These are phyloP conservation scores for Corylus americana DNA, from an alignment of 306 rosid genomes.

Conservation along the genomic window DNA sequence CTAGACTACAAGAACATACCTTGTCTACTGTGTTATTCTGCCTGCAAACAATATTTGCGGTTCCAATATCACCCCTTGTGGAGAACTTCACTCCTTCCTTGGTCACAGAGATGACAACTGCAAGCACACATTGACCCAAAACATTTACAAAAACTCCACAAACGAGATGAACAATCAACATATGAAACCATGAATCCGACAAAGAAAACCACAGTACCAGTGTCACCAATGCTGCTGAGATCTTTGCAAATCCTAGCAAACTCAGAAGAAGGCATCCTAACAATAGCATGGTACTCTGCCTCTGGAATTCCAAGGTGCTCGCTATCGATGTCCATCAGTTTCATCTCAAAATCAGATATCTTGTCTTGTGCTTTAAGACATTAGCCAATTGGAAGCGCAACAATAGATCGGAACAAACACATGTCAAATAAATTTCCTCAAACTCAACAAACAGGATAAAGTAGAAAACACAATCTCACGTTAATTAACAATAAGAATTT, in stretches of 20 bases:
- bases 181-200: not conserved
- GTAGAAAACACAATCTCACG: not conserved
- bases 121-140: constrained; percentile 22
- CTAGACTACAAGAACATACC: constrained; percentile 40
- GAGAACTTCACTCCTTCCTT: constrained; percentile 98
- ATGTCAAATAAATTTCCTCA: not conserved
- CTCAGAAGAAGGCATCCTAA: constrained; percentile 84
- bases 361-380: constrained; percentile 62
- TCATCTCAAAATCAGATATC: constrained; percentile 97
- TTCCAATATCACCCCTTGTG: constrained; percentile 87
- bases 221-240: constrained; percentile 91
- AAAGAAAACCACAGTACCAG: constrained; percentile 50
- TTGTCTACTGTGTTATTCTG: constrained; percentile 91
- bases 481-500: not conserved
- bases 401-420: not conserved
- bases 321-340: constrained; percentile 94
- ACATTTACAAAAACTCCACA: not conserved
- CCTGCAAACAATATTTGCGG: constrained; percentile 91
- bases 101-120: constrained; percentile 91
- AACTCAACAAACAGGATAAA: not conserved
- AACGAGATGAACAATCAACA: too few species aligned
- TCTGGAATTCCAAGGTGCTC: constrained; percentile 96
- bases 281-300: constrained; percentile 90
- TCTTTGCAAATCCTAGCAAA: constrained; percentile 91
- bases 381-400: not conserved